phyloP scores from a whole-genome alignment of 2,329 filamentous ascomycete genomes.

The Curvularia lunata region DNA sequence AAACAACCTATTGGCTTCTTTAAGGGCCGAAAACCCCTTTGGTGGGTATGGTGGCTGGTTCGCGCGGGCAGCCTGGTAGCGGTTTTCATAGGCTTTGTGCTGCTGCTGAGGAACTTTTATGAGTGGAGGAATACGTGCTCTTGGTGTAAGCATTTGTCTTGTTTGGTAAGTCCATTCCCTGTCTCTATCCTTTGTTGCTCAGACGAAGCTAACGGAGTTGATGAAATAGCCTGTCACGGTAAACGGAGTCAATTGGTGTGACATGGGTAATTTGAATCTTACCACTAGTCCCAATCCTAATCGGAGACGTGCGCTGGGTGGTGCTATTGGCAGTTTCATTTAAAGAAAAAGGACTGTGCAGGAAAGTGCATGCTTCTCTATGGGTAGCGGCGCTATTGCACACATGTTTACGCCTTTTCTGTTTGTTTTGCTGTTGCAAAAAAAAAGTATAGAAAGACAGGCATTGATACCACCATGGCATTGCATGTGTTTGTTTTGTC shows the following conservation, averaged over 20 bases:
- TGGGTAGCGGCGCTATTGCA: no score
- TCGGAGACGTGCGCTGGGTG: slow-evolving; percentile 12
- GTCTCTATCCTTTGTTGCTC: background rate
- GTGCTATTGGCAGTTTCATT: background rate
- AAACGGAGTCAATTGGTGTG: slow-evolving; percentile 46
- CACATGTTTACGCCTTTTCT: background rate
- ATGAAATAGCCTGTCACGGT: slow-evolving; percentile 30
- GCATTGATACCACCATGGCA: slow-evolving; percentile 5
- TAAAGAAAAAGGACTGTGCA: no score
- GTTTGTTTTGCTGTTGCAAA: background rate
- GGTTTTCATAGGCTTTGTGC: slow-evolving; percentile 83
- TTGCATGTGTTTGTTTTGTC: background rate
- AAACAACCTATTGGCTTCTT: slow-evolving; percentile 74
- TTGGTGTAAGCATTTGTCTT: slow-evolving; percentile 97
- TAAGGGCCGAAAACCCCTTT: slow-evolving; percentile 87
- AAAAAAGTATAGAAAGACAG: background rate
- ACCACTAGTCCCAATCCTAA: slow-evolving; percentile 19
- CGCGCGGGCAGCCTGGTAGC: slow-evolving; percentile 77
- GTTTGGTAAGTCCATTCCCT: slow-evolving; percentile 70
- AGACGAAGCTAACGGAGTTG: no score
- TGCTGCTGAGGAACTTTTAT: slow-evolving; percentile 92
- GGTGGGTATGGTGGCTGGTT: slow-evolving; percentile 98
- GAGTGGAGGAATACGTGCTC: slow-evolving; percentile 73
- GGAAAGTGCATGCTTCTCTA: background rate
- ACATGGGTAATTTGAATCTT: slow-evolving; percentile 39